Percentiles rank a stretch among this genome's conserved stretches.
Conservation (phyloP, 192 early-diverging fungal genomes). For the Oehlia diaphana region DNA sequence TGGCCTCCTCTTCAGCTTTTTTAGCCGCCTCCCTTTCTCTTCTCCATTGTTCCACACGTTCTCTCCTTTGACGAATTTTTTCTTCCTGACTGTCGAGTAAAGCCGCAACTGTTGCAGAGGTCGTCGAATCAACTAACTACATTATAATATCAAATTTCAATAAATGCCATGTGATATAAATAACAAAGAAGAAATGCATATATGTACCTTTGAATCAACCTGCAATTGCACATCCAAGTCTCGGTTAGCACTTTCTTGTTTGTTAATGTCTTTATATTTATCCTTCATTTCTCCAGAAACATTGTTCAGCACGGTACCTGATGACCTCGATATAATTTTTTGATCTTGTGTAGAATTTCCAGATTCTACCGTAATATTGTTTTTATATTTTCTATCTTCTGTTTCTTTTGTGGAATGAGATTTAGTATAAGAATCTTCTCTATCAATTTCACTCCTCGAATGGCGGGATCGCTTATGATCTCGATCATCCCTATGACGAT, state of each 20-base stretch:
- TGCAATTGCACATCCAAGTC: not conserved
- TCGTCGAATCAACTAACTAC: slow-evolving; percentile 28
- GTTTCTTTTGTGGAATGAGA: slow-evolving; percentile 32
- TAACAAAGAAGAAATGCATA: not conserved
- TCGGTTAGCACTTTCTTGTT: slow-evolving; percentile 6
- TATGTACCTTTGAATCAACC: not conserved
- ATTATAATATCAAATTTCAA: not conserved
- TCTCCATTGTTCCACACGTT: slow-evolving; percentile 82
- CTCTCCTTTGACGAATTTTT: slow-evolving; percentile 70
- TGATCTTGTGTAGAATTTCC: not conserved
- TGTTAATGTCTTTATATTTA: not conserved
- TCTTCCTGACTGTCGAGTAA: slow-evolving; percentile 56
- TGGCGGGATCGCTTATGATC: slow-evolving; percentile 39
- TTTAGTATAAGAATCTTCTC: slow-evolving; percentile 24
- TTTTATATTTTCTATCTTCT: slow-evolving; percentile 24
- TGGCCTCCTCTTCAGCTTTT: slow-evolving; percentile 49
- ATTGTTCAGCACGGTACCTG: not conserved
- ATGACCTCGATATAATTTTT: not conserved
- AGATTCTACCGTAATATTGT: not conserved
- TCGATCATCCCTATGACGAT: slow-evolving; percentile 48
- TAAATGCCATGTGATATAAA: not conserved
- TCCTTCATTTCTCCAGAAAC: not conserved
- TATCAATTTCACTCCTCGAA: slow-evolving; percentile 35
- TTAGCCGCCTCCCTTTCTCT: slow-evolving; percentile 59
- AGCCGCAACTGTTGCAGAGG: slow-evolving; percentile 35